Evolutionary conservation across 176 grass and related monocot genomes (phyloP).

Genomic region (Eragrostis curvula): DNA sequence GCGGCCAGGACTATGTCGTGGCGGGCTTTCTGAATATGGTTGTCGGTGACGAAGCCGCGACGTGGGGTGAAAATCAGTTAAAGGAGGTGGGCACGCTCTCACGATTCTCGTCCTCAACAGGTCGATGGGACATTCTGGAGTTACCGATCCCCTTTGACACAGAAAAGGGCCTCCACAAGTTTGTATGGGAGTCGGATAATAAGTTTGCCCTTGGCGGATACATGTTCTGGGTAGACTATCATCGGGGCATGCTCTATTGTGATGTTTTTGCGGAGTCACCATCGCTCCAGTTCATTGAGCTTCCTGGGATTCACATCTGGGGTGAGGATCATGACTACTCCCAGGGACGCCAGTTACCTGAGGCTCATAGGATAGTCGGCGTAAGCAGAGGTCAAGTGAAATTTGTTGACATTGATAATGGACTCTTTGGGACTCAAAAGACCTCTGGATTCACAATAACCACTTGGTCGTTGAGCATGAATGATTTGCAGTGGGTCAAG

Average conservation of each 20-base stretch:
- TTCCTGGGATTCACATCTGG: background rate
- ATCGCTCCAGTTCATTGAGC: background rate
- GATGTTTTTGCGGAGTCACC: background rate
- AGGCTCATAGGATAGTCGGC: background rate
- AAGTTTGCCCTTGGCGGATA: background rate
- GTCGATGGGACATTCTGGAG: background rate
- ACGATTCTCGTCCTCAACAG: background rate
- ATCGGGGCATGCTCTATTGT: background rate
- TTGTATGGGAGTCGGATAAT: background rate
- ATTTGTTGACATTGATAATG: background rate
- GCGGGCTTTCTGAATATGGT: background rate
- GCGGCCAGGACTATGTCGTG: background rate
- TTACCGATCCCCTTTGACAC: background rate
- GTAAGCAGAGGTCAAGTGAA: background rate
- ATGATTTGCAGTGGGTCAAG: background rate
- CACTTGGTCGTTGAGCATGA: background rate
- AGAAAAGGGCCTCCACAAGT: background rate
- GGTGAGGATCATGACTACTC: background rate
- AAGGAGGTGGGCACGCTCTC: background rate
- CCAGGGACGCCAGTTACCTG: background rate
- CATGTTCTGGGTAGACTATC: slow-evolving; percentile 1
- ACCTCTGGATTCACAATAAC: background rate
- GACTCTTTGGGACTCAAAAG: background rate
- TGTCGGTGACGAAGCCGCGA: background rate
- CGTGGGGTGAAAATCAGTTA: too few relatives aligned